A percentile compares a stretch with the other conserved stretches of the same genome.
Evolutionary conservation across 129 eudicot genomes (phyloP).

Genomic region (Arctium lappa): DNA sequence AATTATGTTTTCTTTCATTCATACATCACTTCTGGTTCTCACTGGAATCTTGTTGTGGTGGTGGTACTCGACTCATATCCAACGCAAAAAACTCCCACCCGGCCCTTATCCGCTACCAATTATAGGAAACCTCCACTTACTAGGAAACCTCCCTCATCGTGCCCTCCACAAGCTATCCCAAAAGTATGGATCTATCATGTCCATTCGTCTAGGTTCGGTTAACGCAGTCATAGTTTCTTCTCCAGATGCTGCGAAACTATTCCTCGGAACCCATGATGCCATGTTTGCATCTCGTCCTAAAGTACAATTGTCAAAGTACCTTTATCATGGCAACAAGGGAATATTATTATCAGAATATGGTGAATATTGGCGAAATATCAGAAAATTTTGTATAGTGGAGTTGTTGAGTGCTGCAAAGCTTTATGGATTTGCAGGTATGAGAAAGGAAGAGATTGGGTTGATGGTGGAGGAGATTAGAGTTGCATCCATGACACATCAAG

Average conservation of each 20-base stretch:
- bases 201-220: constrained; percentile 12
- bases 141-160: constrained; percentile 23
- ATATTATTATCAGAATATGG: constrained; percentile 10
- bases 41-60: not conserved
- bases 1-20: not conserved
- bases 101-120: constrained; percentile 9
- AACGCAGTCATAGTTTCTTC: constrained; percentile 24
- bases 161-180: not conserved
- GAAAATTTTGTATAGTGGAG: constrained; percentile 26
- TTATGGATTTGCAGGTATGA: not conserved
- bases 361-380: constrained; percentile 11
- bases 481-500: not conserved
- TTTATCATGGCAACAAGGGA: constrained; percentile 18
- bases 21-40: not conserved
- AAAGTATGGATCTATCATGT: constrained; percentile 26
- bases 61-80: not conserved
- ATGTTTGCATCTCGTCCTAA: constrained; percentile 27
- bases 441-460: constrained; percentile 22
- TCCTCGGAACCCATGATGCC: constrained; percentile 28
- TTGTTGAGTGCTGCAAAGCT: constrained; percentile 6
- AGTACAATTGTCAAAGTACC: not conserved
- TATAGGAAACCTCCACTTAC: constrained; percentile 25
- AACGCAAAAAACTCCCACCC: constrained; percentile 12
- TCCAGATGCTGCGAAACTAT: constrained; percentile 18
- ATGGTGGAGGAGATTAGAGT: not conserved